These are phyloP conservation scores for Dysphania ambrosioides DNA, from an alignment of 148 eudicot genomes.

Conservation along the genomic window DNA sequence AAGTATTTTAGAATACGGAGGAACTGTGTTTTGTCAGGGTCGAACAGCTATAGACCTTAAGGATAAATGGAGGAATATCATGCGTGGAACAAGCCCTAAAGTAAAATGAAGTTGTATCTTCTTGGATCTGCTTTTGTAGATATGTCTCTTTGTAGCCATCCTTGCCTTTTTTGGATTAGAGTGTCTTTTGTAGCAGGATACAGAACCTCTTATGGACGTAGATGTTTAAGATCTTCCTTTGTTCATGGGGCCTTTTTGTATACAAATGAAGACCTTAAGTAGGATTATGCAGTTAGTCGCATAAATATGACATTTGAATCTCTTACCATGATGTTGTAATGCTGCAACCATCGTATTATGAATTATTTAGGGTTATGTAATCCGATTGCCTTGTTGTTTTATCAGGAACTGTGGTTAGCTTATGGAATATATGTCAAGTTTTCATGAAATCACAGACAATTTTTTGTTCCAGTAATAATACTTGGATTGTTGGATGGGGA, in stretches of 20 bases:
- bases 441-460: background rate
- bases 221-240: background rate
- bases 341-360: too few relatives aligned
- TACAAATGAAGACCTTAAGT: background rate
- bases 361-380: too few relatives aligned
- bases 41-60: constrained; percentile 60
- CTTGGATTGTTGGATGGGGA: background rate
- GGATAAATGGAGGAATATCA: constrained; percentile 74
- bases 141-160: background rate
- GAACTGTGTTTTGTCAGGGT: constrained; percentile 44
- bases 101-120: constrained; percentile 12
- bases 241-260: background rate
- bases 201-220: background rate
- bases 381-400: too few relatives aligned
- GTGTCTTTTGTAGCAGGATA: background rate
- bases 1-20: constrained; percentile 56
- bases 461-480: background rate
- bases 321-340: background rate
- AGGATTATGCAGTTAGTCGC: background rate
- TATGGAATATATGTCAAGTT: too few relatives aligned
- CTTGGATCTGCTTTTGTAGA: constrained; percentile 1
- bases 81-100: constrained; percentile 35
- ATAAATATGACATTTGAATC: background rate
- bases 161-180: background rate
- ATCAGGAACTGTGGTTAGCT: background rate